Percentiles rank a stretch among this genome's conserved stretches.
Conservation (phyloP, 139 green algal genomes). For the Zygnema circumcarinatum region DNA sequence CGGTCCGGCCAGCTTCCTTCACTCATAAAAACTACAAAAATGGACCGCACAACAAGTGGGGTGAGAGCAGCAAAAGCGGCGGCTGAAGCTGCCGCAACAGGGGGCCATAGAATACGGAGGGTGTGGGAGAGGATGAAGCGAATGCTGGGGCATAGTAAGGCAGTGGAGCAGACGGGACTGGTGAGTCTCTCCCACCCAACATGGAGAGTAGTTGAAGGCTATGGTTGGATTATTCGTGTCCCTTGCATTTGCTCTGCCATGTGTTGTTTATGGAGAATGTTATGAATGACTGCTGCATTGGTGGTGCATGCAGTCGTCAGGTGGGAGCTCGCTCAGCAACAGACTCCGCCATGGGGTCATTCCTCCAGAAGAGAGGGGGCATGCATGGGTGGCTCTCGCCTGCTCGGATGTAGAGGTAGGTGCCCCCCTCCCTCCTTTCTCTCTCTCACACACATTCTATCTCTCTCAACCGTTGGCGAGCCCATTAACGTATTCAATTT, state of each 20-base stretch:
- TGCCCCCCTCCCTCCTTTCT: too few species aligned
- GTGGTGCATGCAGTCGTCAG: background rate
- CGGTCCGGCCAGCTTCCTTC: too few species aligned
- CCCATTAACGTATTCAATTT: too few species aligned
- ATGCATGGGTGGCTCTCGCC: constrained; percentile 7
- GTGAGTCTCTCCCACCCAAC: too few species aligned
- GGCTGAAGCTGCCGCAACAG: constrained; percentile 33
- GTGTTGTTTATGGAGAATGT: too few species aligned
- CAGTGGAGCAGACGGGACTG: background rate
- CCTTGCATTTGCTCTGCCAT: too few species aligned
- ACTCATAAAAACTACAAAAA: background rate
- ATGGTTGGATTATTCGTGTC: too few species aligned
- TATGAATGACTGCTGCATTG: too few species aligned
- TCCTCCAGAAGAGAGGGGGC: background rate
- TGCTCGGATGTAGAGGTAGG: background rate
- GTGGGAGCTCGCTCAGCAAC: background rate
- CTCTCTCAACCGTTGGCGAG: too few species aligned
- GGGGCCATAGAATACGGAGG: constrained; percentile 28
- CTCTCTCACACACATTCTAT: too few species aligned
- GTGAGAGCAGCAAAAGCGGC: constrained; percentile 45
- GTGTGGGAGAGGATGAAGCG: constrained; percentile 46
- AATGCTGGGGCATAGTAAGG: background rate
- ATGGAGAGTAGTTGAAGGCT: too few species aligned
- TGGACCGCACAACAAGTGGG: constrained; percentile 22
- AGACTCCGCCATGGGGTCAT: background rate